Evolutionary conservation across 495 filamentous ascomycete genomes (phyloP), one percentile per base, ranked within the genome.

Genomic region (Aspergillus bertholletiae): DNA sequence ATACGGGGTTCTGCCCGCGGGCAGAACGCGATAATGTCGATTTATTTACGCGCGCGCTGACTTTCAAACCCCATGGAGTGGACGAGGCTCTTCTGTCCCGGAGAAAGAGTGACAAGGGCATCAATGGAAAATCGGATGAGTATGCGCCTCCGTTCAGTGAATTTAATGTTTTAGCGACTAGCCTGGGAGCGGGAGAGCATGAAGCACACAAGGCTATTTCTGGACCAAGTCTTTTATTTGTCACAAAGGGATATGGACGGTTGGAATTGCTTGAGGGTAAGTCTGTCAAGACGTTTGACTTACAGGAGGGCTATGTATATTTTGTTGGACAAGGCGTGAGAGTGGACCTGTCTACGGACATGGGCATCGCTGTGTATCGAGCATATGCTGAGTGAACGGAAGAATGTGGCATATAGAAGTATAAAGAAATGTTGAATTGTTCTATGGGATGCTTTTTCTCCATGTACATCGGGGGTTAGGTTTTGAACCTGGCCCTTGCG

Each of bases 61-160:
- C 77, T 0, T 90, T 90, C 57, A 65, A 72, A 35, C 84, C 83
- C 0, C 86, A 89, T 46, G 72, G 66, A 20, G 62, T 69, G 0
- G 67, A 80, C 5, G 80, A 86, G 45, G 74, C 83, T 0, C 61
- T 80, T 21, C 61, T 92, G 21, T 62, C 64, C 6, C 62, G 72
- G n/a, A 58, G 70, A 35, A 69, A 69, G 60, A 83, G 70, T 32
- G 72, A 74, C 2, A 80, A 78, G 60, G 78, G 84, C n/a, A 66
- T 71, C 59, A 68, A 76, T 30, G 83, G 82, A 0, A 82, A 77
- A 70, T 86, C 84, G 27, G 74, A 76, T 32, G 74, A 80, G 8
- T 89, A 86, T 57, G 77, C 72, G 53, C 87, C 88, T 8, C 87
- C 88, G 0, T 81, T 89, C 65, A 80, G 79, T 50, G 88, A 93